Evolutionary conservation across 1,284 basidiomycete genomes (phyloP).

Genomic region (Ceratobasidium sp.): DNA sequence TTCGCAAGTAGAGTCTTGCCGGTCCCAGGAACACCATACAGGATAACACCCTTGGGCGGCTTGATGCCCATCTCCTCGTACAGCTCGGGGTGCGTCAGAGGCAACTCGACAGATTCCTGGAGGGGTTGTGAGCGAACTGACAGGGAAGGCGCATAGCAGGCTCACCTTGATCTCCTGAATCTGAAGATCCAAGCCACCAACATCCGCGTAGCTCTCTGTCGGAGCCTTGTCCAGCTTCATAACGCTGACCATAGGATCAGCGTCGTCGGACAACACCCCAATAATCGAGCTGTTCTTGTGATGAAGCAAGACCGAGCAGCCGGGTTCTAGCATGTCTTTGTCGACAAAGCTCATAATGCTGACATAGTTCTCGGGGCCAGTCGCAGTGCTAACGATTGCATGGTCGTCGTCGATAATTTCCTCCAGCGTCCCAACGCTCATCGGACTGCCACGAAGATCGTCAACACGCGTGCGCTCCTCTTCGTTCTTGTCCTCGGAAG

Average conservation of each 20-base stretch:
- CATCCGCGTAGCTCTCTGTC: conserved; percentile 98
- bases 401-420: conserved; percentile 99
- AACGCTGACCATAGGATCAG: conserved; percentile 97
- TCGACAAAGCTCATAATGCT: conserved; percentile 99
- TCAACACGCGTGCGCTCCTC: conserved; percentile 96
- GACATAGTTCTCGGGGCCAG: conserved; percentile 98
- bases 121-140: conserved; percentile 10
- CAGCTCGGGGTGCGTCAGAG: conserved; percentile 96
- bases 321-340: conserved; percentile 97
- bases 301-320: conserved; percentile 94
- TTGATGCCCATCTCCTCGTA: conserved; percentile 99
- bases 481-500: conserved; percentile 93
- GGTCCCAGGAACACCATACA: conserved; percentile 98
- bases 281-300: conserved; percentile 97
- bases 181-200: conserved; percentile 95
- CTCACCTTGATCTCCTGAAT: conserved; percentile 97
- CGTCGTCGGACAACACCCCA: conserved; percentile 95
- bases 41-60: conserved; percentile 98
- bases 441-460: conserved; percentile 93
- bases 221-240: conserved; percentile 99
- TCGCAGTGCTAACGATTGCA: conserved; percentile 95
- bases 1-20: conserved; percentile 99
- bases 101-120: conserved; percentile 97
- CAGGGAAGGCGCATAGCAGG: conserved; percentile 39
- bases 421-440: conserved; percentile 97